A percentile compares a stretch with the other conserved stretches of the same genome.
phyloP scores from a whole-genome alignment of 129 eudicot species.

The Helianthus tuberosus region DNA sequence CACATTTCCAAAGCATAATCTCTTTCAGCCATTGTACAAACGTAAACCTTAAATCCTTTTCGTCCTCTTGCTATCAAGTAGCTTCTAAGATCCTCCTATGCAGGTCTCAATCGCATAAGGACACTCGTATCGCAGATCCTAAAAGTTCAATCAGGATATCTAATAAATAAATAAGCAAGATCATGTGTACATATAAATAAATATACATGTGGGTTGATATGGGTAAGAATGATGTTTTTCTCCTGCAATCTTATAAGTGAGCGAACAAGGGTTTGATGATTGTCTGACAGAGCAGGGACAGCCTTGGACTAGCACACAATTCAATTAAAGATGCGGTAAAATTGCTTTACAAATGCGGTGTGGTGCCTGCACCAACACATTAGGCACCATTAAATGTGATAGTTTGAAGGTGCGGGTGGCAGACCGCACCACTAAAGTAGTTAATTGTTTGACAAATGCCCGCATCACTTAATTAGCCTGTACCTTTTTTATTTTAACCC shows the following conservation, averaged over 20 bases:
- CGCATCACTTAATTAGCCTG: no score
- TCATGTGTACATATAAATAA: background rate
- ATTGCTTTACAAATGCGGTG: no score
- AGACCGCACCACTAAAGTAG: no score
- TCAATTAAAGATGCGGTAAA: no score
- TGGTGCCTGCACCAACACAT: no score
- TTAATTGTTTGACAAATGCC: no score
- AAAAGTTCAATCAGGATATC: background rate
- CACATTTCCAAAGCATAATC: slow-evolving; percentile 99
- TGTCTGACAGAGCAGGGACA: slow-evolving; percentile 74
- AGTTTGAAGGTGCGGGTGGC: no score
- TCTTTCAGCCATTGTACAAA: slow-evolving; percentile 99
- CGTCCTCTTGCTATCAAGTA: slow-evolving; percentile 98
- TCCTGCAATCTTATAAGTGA: slow-evolving; percentile 90
- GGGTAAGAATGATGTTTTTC: slow-evolving; percentile 87
- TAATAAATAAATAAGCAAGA: slow-evolving; percentile 3
- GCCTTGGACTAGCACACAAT: slow-evolving; percentile 77
- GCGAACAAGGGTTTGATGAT: slow-evolving; percentile 74
- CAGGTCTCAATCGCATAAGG: slow-evolving; percentile 97
- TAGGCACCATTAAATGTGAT: no score
- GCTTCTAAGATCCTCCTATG: slow-evolving; percentile 97
- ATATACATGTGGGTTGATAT: slow-evolving; percentile 81
- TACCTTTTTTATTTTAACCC: no score
- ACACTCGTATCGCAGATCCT: slow-evolving; percentile 99
- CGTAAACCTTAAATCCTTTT: slow-evolving; percentile 97